These are phyloP conservation scores for Sporisorium iseilematis-ciliati DNA, from an alignment of 1,284 basidiomycete species.

Conservation along the genomic window DNA sequence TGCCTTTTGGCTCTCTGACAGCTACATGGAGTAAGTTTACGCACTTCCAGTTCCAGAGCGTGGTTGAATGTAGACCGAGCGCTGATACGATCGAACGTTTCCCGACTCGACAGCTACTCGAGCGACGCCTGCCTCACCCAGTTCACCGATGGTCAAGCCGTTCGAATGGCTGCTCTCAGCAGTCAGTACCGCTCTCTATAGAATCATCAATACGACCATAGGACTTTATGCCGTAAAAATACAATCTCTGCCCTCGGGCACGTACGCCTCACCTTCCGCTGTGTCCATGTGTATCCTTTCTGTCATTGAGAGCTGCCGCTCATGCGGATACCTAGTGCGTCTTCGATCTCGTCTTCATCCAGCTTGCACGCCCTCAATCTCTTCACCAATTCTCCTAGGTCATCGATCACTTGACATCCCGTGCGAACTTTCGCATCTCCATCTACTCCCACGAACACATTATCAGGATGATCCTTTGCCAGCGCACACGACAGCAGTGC, in stretches of 20 bases:
- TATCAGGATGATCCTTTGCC: constrained; percentile 19
- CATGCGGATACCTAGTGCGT: constrained; percentile 23
- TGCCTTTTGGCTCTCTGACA: background rate
- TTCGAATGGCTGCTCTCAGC: constrained; percentile 47
- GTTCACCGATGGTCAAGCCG: constrained; percentile 53
- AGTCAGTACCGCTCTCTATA: constrained; percentile 33
- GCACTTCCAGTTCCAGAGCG: too few relatives aligned
- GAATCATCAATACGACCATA: background rate
- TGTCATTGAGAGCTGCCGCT: background rate
- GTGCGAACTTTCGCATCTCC: constrained; percentile 30
- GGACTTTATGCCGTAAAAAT: background rate
- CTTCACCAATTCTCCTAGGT: constrained; percentile 37
- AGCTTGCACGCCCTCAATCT: constrained; percentile 22
- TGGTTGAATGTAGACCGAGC: background rate
- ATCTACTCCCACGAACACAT: constrained; percentile 1
- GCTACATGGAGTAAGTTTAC: constrained; percentile 55
- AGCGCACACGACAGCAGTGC: constrained; percentile 39
- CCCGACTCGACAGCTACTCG: constrained; percentile 29
- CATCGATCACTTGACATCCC: constrained; percentile 46
- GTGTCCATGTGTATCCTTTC: background rate
- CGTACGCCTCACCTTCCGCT: too few relatives aligned
- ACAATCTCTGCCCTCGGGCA: background rate
- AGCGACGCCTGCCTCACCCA: constrained; percentile 49
- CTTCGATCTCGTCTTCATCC: constrained; percentile 28
- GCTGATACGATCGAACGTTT: too few relatives aligned